Conservation (phyloP, 371 early-diverging fungal species). For the Mortierella polycephala region DNA sequence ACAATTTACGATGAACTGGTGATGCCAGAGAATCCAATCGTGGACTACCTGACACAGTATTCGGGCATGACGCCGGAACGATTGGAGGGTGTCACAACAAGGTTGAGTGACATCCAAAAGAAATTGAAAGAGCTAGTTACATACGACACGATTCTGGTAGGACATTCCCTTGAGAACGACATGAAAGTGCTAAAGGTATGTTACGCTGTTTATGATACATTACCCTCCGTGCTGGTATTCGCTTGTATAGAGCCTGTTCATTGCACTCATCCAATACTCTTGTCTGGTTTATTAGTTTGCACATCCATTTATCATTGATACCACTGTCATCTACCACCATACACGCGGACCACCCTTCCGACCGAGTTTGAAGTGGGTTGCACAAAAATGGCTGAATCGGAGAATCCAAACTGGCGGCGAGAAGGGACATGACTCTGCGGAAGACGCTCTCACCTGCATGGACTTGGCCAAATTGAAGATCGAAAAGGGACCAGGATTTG, state of each 20-base stretch:
- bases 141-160: conserved; percentile 74
- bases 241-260: too few species aligned
- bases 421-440: conserved; percentile 77
- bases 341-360: conserved; percentile 66
- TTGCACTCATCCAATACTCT: too few species aligned
- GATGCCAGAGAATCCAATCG: conserved; percentile 69
- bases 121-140: conserved; percentile 65
- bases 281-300: conserved; percentile 51
- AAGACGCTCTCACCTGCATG: conserved; percentile 79
- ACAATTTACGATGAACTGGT: conserved; percentile 79
- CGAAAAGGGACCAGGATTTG: conserved; percentile 63
- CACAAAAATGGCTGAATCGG: conserved; percentile 64
- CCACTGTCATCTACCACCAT: conserved; percentile 71
- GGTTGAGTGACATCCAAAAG: conserved; percentile 67
- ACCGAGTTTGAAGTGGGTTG: conserved; percentile 65
- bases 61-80: conserved; percentile 76
- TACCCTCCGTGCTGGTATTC: too few species aligned
- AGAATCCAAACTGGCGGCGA: conserved; percentile 63
- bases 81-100: conserved; percentile 63
- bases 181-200: conserved; percentile 68
- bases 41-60: conserved; percentile 76
- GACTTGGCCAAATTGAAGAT: conserved; percentile 75
- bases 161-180: conserved; percentile 83
- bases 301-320: conserved; percentile 79
- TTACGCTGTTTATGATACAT: not conserved